These are phyloP conservation scores for Hypomyces perniciosus DNA, from an alignment of 2,329 filamentous ascomycete genomes.

Conservation along the genomic window DNA sequence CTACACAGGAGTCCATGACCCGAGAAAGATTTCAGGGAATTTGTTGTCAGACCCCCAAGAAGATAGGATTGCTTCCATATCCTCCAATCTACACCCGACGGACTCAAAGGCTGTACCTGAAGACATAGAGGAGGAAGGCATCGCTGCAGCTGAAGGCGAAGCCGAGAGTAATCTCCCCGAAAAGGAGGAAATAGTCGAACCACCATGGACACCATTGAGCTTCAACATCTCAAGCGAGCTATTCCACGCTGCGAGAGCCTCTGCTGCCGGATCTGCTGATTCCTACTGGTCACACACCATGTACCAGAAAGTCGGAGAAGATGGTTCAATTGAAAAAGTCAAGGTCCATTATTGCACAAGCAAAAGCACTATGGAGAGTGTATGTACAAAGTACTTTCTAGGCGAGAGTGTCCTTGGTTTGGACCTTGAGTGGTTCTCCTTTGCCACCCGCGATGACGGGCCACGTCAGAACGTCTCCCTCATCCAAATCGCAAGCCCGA, in stretches of 20 bases:
- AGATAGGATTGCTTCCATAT: not conserved
- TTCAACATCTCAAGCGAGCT: slow-evolving; percentile 26
- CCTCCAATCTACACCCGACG: not conserved
- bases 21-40: not conserved
- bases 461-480: slow-evolving; percentile 69
- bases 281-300: slow-evolving; percentile 65
- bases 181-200: slow-evolving; percentile 7
- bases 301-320: slow-evolving; percentile 49
- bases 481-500: slow-evolving; percentile 74
- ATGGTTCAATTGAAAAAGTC: slow-evolving; percentile 46
- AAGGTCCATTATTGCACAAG: slow-evolving; percentile 73
- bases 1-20: too few species aligned
- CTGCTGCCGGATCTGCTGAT: slow-evolving; percentile 35
- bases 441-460: slow-evolving; percentile 37
- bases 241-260: slow-evolving; percentile 40
- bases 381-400: slow-evolving; percentile 59
- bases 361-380: slow-evolving; percentile 59
- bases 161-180: not conserved
- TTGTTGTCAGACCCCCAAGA: not conserved
- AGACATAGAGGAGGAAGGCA: not conserved
- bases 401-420: slow-evolving; percentile 71
- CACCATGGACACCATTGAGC: slow-evolving; percentile 22
- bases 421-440: slow-evolving; percentile 76
- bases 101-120: not conserved
- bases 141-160: not conserved